Conservation (phyloP, 192 early-diverging fungal species). For the Umbelopsis sp. region DNA sequence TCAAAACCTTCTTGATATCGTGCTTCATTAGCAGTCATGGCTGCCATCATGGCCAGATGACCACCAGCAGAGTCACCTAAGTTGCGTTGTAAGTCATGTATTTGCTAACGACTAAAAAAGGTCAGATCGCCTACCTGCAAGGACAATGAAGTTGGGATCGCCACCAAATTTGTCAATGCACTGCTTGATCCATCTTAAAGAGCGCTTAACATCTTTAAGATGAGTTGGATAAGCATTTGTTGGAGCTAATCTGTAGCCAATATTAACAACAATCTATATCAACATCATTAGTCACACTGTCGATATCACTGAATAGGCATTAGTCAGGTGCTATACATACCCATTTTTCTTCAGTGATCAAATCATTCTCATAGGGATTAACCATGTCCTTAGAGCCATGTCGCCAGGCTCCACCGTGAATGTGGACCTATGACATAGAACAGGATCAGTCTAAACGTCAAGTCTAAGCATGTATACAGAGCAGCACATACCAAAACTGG, state of each 20-base stretch:
- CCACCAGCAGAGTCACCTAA: conserved; percentile 37
- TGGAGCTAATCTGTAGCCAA: conserved; percentile 58
- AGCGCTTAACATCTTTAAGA: conserved; percentile 68
- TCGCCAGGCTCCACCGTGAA: conserved; percentile 70
- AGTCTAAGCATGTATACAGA: no score
- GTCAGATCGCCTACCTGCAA: conserved; percentile 46
- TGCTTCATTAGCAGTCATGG: conserved; percentile 35
- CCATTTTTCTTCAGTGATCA: conserved; percentile 27
- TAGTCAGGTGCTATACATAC: neutral
- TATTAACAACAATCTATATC: conserved; percentile 61
- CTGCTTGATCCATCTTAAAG: conserved; percentile 66
- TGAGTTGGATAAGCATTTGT: conserved; percentile 56
- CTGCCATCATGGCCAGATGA: conserved; percentile 30
- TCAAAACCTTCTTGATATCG: conserved; percentile 38
- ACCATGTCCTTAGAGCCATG: conserved; percentile 50
- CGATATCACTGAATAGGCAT: neutral
- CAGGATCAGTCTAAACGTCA: neutral
- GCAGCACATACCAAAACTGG: conserved; percentile 26
- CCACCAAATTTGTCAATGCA: conserved; percentile 66
- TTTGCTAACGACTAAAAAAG: neutral
- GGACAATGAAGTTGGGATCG: conserved; percentile 62
- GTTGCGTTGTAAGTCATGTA: neutral
- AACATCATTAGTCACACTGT: neutral
- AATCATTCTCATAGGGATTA: conserved; percentile 15
- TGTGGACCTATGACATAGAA: conserved; percentile 51